Conservation (phyloP, 2,329 filamentous ascomycete species). For the Pyrenophora graminea region DNA sequence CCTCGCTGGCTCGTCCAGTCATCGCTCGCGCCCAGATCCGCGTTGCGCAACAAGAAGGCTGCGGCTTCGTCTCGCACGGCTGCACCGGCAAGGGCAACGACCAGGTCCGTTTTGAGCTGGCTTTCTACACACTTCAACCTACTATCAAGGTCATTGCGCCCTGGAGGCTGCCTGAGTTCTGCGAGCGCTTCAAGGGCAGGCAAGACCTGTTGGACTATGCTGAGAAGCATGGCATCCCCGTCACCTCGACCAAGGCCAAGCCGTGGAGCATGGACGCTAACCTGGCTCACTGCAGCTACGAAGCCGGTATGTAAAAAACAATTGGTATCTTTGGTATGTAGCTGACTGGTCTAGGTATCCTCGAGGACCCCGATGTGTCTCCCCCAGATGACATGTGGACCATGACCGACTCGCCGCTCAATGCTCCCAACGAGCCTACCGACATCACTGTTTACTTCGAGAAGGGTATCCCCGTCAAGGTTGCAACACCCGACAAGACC, state of each 20-base stretch:
- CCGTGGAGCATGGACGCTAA: slow-evolving; percentile 63
- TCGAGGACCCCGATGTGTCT: slow-evolving; percentile 67
- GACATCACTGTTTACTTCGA: slow-evolving; percentile 74
- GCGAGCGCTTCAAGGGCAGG: slow-evolving; percentile 71
- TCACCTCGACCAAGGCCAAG: slow-evolving; percentile 73
- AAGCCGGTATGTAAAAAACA: slow-evolving; percentile 61
- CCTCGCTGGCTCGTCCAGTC: slow-evolving; percentile 69
- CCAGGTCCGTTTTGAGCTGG: slow-evolving; percentile 68
- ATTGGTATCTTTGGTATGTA: rapidly evolving
- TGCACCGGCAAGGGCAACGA: slow-evolving; percentile 60
- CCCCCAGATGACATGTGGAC: slow-evolving; percentile 83
- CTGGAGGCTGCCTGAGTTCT: slow-evolving; percentile 72
- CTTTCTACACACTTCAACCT: slow-evolving; percentile 65
- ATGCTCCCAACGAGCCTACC: slow-evolving; percentile 71
- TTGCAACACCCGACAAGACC: slow-evolving; percentile 62
- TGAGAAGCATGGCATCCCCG: slow-evolving; percentile 67
- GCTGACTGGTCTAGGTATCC: slow-evolving; percentile 49
- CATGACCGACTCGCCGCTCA: slow-evolving; percentile 68
- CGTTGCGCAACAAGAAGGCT: slow-evolving; percentile 66
- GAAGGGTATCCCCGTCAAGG: slow-evolving; percentile 73
- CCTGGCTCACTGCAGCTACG: slow-evolving; percentile 77
- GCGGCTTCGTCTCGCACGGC: slow-evolving; percentile 55
- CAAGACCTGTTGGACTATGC: slow-evolving; percentile 76
- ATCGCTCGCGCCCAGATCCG: slow-evolving; percentile 70
- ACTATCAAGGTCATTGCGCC: slow-evolving; percentile 74